phyloP scores from a whole-genome alignment of 352 stramenopile genomes.

The Peronospora destructor region DNA sequence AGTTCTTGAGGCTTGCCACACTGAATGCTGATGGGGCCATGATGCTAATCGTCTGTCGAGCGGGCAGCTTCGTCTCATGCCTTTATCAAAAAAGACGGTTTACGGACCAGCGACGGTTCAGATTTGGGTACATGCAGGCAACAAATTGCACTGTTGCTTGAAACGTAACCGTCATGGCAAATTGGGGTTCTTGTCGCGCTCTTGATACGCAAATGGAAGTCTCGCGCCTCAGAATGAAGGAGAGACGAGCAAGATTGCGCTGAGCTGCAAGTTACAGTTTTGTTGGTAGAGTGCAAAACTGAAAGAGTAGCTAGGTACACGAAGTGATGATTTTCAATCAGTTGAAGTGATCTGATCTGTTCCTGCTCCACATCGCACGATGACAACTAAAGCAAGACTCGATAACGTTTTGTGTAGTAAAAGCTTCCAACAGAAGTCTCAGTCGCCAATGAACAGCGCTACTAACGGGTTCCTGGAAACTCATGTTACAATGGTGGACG shows the following conservation, averaged over 20 bases:
- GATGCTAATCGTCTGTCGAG: not conserved
- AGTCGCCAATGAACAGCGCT: slow-evolving; percentile 19
- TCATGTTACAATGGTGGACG: slow-evolving; percentile 26
- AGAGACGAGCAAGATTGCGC: slow-evolving; percentile 4
- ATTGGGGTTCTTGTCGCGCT: slow-evolving; percentile 1
- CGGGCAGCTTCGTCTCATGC: not conserved
- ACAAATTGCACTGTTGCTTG: not conserved
- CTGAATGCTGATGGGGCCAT: slow-evolving; percentile 1
- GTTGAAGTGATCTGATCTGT: not conserved
- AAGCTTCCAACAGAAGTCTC: slow-evolving; percentile 43
- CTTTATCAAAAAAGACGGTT: not conserved
- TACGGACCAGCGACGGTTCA: not conserved
- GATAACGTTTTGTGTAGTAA: slow-evolving; percentile 15
- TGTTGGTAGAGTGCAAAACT: slow-evolving; percentile 17
- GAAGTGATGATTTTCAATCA: slow-evolving; percentile 7
- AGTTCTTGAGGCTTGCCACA: not conserved
- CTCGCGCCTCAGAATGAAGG: slow-evolving; percentile 19
- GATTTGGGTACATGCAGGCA: not conserved
- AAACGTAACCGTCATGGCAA: slow-evolving; percentile 1
- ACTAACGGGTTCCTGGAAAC: slow-evolving; percentile 7
- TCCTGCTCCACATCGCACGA: not conserved
- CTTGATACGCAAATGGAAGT: slow-evolving; percentile 14
- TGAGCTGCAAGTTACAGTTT: slow-evolving; percentile 6
- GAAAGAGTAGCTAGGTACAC: slow-evolving; percentile 9
- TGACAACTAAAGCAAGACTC: slow-evolving; percentile 5